phyloP scores from a whole-genome alignment of 495 filamentous ascomycete species.

The Xanthoparmelia taractica region DNA sequence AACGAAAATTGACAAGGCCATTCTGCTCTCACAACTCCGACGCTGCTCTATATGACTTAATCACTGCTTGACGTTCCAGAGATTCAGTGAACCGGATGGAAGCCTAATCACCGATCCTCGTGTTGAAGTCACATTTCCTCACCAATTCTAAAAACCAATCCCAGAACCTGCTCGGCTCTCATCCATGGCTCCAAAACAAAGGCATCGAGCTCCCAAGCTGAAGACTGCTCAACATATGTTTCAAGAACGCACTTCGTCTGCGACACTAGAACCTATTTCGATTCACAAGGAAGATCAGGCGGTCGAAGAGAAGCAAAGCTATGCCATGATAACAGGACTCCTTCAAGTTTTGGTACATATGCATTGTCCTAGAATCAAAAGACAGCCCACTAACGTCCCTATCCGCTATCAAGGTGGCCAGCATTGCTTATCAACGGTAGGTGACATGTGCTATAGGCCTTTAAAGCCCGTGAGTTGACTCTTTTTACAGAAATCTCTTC shows the following conservation, averaged over 20 bases:
- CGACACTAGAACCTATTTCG: neutral
- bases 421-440: constrained; percentile 5
- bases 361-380: neutral
- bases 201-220: neutral
- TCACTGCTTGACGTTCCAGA: neutral
- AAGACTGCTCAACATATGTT: neutral
- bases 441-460: too few relatives aligned
- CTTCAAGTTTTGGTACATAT: constrained; percentile 3
- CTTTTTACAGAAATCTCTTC: constrained; percentile 29
- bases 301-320: constrained; percentile 3
- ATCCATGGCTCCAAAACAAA: neutral
- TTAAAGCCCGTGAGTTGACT: constrained; percentile 26
- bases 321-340: constrained; percentile 5
- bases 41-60: neutral
- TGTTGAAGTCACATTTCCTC: neutral
- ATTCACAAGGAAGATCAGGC: neutral
- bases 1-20: neutral
- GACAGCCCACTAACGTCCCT: neutral
- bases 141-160: neutral
- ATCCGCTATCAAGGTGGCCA: constrained; percentile 8
- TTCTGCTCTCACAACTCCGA: neutral
- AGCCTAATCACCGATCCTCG: neutral
- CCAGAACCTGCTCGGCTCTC: neutral
- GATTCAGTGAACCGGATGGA: neutral
- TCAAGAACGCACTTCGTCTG: neutral